Evolutionary conservation across 345 rosid species (phyloP).

Genomic region (Eucalyptus camaldulensis): DNA sequence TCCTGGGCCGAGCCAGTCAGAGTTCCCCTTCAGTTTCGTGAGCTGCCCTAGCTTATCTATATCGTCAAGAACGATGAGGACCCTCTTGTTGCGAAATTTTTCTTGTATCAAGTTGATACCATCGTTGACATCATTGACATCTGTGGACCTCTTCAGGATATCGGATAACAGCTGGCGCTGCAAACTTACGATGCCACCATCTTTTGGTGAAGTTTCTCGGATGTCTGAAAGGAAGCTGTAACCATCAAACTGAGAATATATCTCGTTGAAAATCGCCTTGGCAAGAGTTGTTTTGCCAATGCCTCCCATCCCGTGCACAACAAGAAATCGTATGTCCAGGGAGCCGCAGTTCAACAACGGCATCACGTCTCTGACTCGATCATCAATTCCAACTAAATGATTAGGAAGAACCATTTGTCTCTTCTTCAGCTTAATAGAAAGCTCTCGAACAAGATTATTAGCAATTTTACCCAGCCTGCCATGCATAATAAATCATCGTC

Average conservation of each 20-base stretch:
- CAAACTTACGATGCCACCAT: fast-evolving
- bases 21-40: no score
- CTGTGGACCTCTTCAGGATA: fast-evolving
- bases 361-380: background rate
- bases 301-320: background rate
- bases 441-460: background rate
- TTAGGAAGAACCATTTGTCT: background rate
- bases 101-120: fast-evolving
- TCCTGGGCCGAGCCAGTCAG: background rate
- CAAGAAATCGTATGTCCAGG: background rate
- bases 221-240: no score
- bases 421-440: background rate
- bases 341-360: background rate
- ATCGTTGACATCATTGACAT: fast-evolving
- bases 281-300: background rate
- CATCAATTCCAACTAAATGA: background rate
- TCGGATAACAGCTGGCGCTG: fast-evolving
- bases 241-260: fast-evolving
- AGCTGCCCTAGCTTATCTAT: no score
- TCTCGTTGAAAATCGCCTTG: fast-evolving
- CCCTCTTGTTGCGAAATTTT: fast-evolving
- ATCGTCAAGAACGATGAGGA: no score
- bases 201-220: no score
- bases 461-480: background rate
- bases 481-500: background rate